Percentiles rank a stretch among this genome's conserved stretches.
Evolutionary conservation across 108 stramenopile genomes (phyloP).

Genomic region (Bacterosira constricta): DNA sequence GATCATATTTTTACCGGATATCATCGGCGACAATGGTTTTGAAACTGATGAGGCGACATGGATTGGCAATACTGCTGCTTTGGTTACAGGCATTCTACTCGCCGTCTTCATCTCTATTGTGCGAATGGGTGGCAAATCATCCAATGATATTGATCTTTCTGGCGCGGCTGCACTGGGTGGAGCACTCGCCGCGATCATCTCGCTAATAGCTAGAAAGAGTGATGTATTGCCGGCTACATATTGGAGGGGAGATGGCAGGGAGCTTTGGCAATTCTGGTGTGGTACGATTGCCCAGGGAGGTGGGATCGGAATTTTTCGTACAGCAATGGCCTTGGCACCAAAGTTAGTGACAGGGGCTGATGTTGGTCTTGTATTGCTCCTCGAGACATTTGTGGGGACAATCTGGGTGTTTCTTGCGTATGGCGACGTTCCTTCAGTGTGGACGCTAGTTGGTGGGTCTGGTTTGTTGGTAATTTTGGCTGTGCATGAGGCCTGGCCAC

Average conservation of each 20-base stretch:
- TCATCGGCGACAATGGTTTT: neutral
- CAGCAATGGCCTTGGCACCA: constrained; percentile 12
- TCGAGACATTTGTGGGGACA: constrained; percentile 18
- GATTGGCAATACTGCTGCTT: constrained; percentile 3
- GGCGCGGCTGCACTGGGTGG: constrained; percentile 4
- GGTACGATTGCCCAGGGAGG: neutral
- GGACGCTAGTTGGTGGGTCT: constrained; percentile 19
- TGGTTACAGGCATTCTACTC: neutral
- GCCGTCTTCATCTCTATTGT: constrained; percentile 2
- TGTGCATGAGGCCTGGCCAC: constrained; percentile 12
- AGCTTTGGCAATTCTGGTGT: constrained; percentile 7
- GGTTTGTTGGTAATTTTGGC: constrained; percentile 5
- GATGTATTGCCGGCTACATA: neutral
- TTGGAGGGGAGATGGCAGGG: neutral
- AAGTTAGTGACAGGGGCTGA: constrained; percentile 15
- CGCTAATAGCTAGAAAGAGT: neutral
- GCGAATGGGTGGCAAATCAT: constrained; percentile 3
- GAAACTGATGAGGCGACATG: neutral
- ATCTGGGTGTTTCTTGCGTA: constrained; percentile 19
- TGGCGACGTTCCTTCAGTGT: neutral
- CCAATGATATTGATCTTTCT: neutral
- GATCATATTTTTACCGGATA: constrained; percentile 12
- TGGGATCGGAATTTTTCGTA: neutral
- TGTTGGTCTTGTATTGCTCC: constrained; percentile 7
- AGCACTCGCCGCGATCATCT: neutral